A percentile compares a stretch with the other conserved stretches of the same genome.
phyloP scores from a whole-genome alignment of 768 basidiomycete genomes.

The Kwoniella dendrophila region DNA sequence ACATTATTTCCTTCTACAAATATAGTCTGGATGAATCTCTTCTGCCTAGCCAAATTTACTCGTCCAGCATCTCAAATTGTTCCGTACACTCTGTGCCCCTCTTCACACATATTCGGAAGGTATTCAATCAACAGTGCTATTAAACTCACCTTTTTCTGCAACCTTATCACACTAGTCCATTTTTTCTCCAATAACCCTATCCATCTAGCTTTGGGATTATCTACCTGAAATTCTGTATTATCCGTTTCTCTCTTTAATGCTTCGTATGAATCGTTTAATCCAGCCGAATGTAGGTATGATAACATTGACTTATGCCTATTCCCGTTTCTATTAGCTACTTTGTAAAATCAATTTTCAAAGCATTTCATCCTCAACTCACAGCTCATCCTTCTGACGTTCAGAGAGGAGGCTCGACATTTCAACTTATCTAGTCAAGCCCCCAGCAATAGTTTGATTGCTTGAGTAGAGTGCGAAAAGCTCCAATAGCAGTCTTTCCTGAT shows the following conservation, averaged over 20 bases:
- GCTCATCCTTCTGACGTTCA: slow-evolving; percentile 55
- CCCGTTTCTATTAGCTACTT: background rate
- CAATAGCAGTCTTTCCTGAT: no score
- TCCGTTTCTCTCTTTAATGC: slow-evolving; percentile 53
- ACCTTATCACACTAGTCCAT: slow-evolving; percentile 92
- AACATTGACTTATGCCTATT: slow-evolving; percentile 52
- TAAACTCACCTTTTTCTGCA: slow-evolving; percentile 87
- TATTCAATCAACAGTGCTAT: no score
- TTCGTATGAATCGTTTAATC: slow-evolving; percentile 48
- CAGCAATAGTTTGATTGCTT: background rate
- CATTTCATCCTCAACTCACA: no score
- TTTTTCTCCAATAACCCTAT: slow-evolving; percentile 92
- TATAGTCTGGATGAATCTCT: no score
- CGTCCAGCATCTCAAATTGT: no score
- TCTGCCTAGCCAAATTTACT: no score
- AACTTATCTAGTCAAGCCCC: slow-evolving; percentile 20
- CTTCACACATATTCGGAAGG: no score
- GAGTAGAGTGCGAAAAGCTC: background rate
- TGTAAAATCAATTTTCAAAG: no score
- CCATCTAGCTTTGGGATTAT: slow-evolving; percentile 81
- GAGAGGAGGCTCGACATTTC: slow-evolving; percentile 53
- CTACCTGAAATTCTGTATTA: slow-evolving; percentile 48
- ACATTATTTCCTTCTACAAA: no score
- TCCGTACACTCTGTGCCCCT: no score
- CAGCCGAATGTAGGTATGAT: slow-evolving; percentile 49